phyloP scores from a whole-genome alignment of 352 stramenopile genomes.

The Globisporangium carolinianum region DNA sequence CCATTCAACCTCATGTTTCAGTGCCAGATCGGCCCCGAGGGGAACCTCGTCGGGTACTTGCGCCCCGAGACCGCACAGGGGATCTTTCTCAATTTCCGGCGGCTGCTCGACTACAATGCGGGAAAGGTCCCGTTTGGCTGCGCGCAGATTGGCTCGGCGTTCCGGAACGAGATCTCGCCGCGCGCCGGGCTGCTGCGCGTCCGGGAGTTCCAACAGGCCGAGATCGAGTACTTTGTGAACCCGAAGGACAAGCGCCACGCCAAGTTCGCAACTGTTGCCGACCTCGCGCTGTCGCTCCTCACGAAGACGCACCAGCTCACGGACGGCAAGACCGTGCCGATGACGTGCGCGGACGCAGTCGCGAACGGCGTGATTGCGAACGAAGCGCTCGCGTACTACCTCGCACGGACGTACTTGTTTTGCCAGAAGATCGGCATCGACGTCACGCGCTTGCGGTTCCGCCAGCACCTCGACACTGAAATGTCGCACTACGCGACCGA shows the following conservation, averaged over 20 bases:
- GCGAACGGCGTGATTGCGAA: conserved; percentile 94
- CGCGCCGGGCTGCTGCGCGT: conserved; percentile 95
- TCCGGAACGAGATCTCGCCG: conserved; percentile 97
- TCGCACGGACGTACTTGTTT: conserved; percentile 96
- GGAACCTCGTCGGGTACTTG: conserved; percentile 95
- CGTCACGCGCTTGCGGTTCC: conserved; percentile 92
- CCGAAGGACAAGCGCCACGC: conserved; percentile 98
- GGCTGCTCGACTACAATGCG: conserved; percentile 97
- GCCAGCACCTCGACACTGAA: conserved; percentile 98
- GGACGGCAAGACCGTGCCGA: conserved; percentile 93
- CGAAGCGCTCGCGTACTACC: conserved; percentile 99
- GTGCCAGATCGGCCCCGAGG: conserved; percentile 98
- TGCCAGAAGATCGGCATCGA: conserved; percentile 94
- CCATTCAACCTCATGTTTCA: conserved; percentile 99
- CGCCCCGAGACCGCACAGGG: conserved; percentile 98
- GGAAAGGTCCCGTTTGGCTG: conserved; percentile 87
- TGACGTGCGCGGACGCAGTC: conserved; percentile 91
- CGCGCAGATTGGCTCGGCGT: conserved; percentile 84
- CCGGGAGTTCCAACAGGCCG: conserved; percentile 98
- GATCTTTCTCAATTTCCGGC: conserved; percentile 99
- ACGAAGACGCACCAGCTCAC: conserved; percentile 94
- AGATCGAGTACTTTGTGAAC: conserved; percentile 99
- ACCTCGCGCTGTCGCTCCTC: conserved; percentile 89
- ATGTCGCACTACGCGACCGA: conserved; percentile 99
- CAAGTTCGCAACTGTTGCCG: conserved; percentile 90